Base-by-base conservation (phyloP, 2,329 filamentous ascomycete genomes). In the Leptosphaerulina australis region DNA sequence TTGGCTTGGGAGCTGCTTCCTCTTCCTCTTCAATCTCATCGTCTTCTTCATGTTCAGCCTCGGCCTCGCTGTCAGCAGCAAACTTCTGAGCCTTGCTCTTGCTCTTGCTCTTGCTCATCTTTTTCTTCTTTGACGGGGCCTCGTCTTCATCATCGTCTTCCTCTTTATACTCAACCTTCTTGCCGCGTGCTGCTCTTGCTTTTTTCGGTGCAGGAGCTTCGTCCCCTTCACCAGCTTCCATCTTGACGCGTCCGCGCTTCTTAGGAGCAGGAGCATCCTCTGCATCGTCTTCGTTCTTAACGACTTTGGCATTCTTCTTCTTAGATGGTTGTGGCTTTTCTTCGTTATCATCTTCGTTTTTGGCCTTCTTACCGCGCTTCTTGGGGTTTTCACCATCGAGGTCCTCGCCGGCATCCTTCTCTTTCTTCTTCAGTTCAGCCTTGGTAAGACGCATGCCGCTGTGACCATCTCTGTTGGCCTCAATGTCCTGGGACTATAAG, bases 401-500 rank as follows among this genome's bases (percentile, higher is more conserved):
- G 14, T 59, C 61, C 5, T 64, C 61, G 17, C 57, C 50, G n/a
- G 60, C 62, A 15, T 56, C 57, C 20, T 66, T 67, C 14, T 30
- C 64, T 44, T 66, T 68, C 58, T 72, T 70, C 50, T 68, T 69
- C 44, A 20, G 31, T 58, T 62, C 72, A 35, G 66, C 35, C 51
- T 66, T 58, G 58, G 47, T 56, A 5, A 63, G 55, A 17, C 83
- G 84, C 66, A 88, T 89, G 18, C 88, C 87, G 51, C 76, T 81
- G 62, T 80, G 77, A 12, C 88, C 88, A 3, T 83, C 86, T 15
- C 82, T 79, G 68, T 94, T 95, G 75, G 84, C 82, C 66, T 88
- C 87, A 3, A 83, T 77, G 59, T 95, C 90, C 89, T 94, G 40
- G 18, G 5, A 17, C 21, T 17, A 50, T 64, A 22, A 63, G 58